Conservation (phyloP, 192 early-diverging fungal species). For the Entomortierella lignicola region DNA sequence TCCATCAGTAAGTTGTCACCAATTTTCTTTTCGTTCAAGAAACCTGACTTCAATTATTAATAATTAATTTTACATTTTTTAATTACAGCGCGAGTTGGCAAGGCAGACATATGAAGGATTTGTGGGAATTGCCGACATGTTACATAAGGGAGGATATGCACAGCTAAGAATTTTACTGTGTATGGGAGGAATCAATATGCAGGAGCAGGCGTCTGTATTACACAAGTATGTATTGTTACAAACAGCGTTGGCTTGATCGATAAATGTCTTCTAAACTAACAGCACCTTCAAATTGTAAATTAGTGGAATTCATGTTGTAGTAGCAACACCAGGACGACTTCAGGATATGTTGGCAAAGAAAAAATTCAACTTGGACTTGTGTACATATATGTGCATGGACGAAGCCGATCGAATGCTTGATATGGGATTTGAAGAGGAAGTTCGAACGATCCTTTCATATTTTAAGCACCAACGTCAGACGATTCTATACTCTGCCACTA, state of each 20-base stretch:
- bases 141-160: constrained; percentile 75
- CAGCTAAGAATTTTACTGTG: constrained; percentile 83
- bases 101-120: constrained; percentile 93
- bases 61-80: background rate
- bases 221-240: constrained; percentile 55
- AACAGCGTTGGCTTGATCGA: background rate
- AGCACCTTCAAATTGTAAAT: background rate
- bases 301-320: constrained; percentile 92
- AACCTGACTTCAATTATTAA: background rate
- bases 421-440: constrained; percentile 98
- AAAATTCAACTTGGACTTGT: constrained; percentile 89
- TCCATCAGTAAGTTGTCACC: constrained; percentile 78
- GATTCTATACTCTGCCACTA: constrained; percentile 94
- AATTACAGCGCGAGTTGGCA: constrained; percentile 87
- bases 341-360: constrained; percentile 91
- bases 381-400: constrained; percentile 94
- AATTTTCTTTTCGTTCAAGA: no score
- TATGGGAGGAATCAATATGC: constrained; percentile 96
- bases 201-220: constrained; percentile 82
- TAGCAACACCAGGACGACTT: constrained; percentile 95
- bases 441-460: constrained; percentile 94
- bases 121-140: constrained; percentile 67
- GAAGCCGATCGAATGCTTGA: constrained; percentile 99
- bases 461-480: constrained; percentile 97
- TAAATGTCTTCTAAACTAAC: no score